Evolutionary conservation across 2,329 filamentous ascomycete genomes (phyloP).

Genomic region (Penicillium sp.): DNA sequence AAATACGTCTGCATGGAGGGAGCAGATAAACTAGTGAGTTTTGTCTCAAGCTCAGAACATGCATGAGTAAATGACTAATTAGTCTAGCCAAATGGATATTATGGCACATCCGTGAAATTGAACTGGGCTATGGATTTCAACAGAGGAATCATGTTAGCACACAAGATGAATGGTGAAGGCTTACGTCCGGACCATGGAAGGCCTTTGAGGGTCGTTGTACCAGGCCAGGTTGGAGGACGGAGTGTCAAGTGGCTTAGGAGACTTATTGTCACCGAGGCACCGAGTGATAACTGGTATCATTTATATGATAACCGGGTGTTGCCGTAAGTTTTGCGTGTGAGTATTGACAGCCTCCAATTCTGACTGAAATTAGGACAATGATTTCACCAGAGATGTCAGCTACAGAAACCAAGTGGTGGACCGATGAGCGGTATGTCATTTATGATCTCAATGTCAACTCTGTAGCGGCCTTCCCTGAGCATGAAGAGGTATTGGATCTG

Average conservation of each 20-base stretch:
- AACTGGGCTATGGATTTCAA: constrained; percentile 86
- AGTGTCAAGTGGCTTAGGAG: constrained; percentile 92
- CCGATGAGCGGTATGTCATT: constrained; percentile 86
- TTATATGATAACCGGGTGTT: constrained; percentile 90
- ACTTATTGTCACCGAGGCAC: constrained; percentile 72
- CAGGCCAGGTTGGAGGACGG: constrained; percentile 86
- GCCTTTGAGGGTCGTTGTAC: constrained; percentile 78
- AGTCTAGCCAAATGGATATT: constrained; percentile 73
- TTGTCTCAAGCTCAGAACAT: background rate
- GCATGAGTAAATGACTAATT: background rate
- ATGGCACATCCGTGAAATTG: constrained; percentile 83
- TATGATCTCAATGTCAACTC: constrained; percentile 90
- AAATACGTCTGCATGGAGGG: constrained; percentile 90
- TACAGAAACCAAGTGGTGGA: constrained; percentile 74
- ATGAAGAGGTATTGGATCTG: constrained; percentile 66
- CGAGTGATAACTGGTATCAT: constrained; percentile 93
- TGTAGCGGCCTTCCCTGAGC: constrained; percentile 74
- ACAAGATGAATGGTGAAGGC: constrained; percentile 85
- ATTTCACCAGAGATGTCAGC: constrained; percentile 78
- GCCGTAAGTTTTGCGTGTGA: constrained; percentile 50
- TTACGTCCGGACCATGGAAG: constrained; percentile 83
- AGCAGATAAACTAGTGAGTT: constrained; percentile 67
- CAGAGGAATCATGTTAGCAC: constrained; percentile 79
- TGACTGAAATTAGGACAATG: constrained; percentile 58
- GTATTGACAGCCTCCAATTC: background rate